Conservation (phyloP, 108 stramenopile species). For the Pinguiococcus pyrenoidosus region DNA sequence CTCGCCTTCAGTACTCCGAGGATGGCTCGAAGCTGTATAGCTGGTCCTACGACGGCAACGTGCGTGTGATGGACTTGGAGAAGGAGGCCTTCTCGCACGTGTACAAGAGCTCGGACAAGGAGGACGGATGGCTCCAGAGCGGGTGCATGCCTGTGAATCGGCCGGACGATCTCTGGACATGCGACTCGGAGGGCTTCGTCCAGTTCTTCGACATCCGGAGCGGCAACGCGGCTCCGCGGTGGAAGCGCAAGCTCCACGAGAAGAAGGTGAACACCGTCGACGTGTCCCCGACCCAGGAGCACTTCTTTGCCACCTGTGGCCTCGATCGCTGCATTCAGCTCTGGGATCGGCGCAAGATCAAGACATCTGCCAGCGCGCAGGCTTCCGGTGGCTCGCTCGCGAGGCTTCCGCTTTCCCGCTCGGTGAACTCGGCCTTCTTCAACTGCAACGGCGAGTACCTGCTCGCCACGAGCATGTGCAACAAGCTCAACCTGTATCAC, state of each 20-base stretch:
- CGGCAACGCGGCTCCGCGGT: no score
- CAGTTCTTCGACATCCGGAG: no score
- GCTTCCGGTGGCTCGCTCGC: neutral
- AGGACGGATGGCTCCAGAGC: constrained; percentile 4
- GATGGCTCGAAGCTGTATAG: constrained; percentile 15
- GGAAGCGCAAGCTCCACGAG: constrained; percentile 12
- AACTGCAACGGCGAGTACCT: constrained; percentile 9
- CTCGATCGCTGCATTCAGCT: constrained; percentile 25
- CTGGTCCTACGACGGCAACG: constrained; percentile 21
- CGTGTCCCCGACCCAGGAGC: neutral
- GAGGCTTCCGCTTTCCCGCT: constrained; percentile 10
- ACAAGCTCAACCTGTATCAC: constrained; percentile 9
- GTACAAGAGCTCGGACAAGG: neutral
- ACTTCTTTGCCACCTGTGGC: constrained; percentile 20
- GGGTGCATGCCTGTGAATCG: no score
- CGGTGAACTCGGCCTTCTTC: constrained; percentile 24
- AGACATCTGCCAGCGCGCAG: no score
- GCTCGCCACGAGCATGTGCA: constrained; percentile 13
- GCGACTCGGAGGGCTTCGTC: no score
- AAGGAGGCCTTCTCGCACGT: constrained; percentile 9
- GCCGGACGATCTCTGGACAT: no score
- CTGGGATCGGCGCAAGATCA: constrained; percentile 11
- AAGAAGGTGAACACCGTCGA: constrained; percentile 28
- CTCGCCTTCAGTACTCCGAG: constrained; percentile 4
- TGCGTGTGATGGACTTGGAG: constrained; percentile 18